Percentiles rank a stretch among this genome's conserved stretches.
phyloP scores from a whole-genome alignment of 805 yeast species.

The Brettanomyces naardenensis region DNA sequence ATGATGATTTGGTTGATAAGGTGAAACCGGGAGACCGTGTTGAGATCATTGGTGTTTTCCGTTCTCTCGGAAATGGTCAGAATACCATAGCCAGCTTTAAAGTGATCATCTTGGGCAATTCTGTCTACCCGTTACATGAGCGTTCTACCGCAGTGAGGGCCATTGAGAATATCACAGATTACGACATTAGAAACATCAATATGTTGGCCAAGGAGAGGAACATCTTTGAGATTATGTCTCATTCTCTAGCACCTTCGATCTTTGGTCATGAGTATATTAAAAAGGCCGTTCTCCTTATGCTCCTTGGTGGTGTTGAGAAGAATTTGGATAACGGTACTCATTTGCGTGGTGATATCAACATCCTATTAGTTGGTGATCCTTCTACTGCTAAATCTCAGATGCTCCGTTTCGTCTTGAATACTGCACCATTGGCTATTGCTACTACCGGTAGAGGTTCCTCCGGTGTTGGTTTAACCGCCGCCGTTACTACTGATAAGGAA shows the following conservation, averaged over 20 bases:
- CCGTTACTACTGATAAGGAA: constrained; percentile 92
- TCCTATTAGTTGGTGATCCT: constrained; percentile 97
- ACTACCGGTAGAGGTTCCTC: constrained; percentile 99
- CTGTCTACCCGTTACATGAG: constrained; percentile 82
- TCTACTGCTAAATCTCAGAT: constrained; percentile 97
- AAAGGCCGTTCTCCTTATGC: constrained; percentile 82
- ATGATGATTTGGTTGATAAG: constrained; percentile 87
- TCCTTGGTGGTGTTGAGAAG: constrained; percentile 91
- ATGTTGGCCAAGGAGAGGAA: constrained; percentile 61
- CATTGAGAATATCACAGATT: constrained; percentile 70
- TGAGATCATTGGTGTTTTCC: constrained; percentile 87
- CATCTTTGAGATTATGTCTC: constrained; percentile 71
- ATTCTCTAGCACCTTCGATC: constrained; percentile 91
- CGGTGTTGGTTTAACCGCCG: constrained; percentile 99
- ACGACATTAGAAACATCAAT: constrained; percentile 81
- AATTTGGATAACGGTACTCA: constrained; percentile 93
- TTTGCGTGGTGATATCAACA: constrained; percentile 94
- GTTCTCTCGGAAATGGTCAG: constrained; percentile 78
- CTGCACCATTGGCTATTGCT: constrained; percentile 93
- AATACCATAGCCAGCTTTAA: constrained; percentile 58
- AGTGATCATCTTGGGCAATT: constrained; percentile 81
- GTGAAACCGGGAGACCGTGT: constrained; percentile 96
- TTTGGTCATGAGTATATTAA: constrained; percentile 90
- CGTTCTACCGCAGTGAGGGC: constrained; percentile 60
- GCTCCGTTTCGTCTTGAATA: constrained; percentile 86